These are phyloP conservation scores for Eucalyptus paniculata DNA, from an alignment of 345 rosid genomes.

Conservation along the genomic window DNA sequence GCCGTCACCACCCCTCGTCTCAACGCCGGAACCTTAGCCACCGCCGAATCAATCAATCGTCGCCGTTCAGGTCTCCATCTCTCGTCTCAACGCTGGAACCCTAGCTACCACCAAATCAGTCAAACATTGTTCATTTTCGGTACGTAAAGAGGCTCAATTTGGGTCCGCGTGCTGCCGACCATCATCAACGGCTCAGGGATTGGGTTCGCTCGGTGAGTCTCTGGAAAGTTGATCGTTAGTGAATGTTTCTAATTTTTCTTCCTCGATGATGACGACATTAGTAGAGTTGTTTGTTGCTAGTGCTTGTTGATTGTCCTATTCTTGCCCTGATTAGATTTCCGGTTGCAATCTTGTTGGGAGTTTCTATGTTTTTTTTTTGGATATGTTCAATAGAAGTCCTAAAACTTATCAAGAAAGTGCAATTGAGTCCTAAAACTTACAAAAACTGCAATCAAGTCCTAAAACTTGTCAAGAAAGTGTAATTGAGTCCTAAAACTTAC, in stretches of 20 bases:
- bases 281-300: not conserved
- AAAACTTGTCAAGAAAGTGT: too few relatives aligned
- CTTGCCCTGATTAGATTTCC: not conserved
- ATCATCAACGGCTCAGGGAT: accelerated
- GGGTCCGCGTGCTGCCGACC: accelerated
- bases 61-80: too few relatives aligned
- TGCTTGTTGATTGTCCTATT: not conserved
- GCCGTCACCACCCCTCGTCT: accelerated
- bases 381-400: too few relatives aligned
- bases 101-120: too few relatives aligned
- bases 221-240: not conserved
- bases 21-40: accelerated
- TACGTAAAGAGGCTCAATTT: too few relatives aligned
- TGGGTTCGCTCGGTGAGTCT: not conserved
- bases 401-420: too few relatives aligned
- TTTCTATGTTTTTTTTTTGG: not conserved
- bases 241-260: not conserved
- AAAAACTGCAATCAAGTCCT: too few relatives aligned
- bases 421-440: too few relatives aligned
- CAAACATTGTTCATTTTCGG: too few relatives aligned
- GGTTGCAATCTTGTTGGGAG: not conserved
- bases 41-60: accelerated
- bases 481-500: too few relatives aligned
- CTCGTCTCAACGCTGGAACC: too few relatives aligned
- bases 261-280: not conserved